Conservation (phyloP, 495 filamentous ascomycete species). For the Neurospora intermedia region DNA sequence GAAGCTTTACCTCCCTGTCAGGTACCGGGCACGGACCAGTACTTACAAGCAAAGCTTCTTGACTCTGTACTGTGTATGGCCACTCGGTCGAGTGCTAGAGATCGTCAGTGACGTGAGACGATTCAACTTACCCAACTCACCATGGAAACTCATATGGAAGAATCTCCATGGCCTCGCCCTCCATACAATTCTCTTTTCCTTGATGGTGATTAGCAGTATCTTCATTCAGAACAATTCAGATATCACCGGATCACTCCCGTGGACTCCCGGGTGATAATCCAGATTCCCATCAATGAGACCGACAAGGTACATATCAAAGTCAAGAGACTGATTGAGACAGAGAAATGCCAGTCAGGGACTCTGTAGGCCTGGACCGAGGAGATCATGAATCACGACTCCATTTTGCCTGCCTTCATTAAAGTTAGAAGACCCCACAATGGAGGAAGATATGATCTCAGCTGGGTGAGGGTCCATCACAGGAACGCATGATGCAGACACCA, state of each 20-base stretch:
- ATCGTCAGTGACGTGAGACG: no score
- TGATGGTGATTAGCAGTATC: neutral
- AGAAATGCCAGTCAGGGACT: neutral
- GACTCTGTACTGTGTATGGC: no score
- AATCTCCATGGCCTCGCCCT: neutral
- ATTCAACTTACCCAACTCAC: no score
- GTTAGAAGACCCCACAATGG: neutral
- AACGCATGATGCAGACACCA: neutral
- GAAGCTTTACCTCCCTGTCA: no score
- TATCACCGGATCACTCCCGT: neutral
- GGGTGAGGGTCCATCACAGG: neutral
- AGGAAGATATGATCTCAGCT: neutral
- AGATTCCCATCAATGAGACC: neutral
- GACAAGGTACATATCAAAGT: neutral
- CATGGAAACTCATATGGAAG: neutral
- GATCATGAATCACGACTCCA: neutral
- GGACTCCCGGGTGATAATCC: neutral
- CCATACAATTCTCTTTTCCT: neutral
- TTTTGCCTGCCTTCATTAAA: neutral
- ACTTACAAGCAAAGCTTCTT: no score
- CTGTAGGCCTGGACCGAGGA: neutral
- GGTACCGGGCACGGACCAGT: no score
- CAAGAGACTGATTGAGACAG: neutral
- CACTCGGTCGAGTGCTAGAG: no score
- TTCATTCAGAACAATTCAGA: neutral